Evolutionary conservation across 2,329 filamentous ascomycete genomes (phyloP), one percentile per base, ranked within the genome.

Genomic region (Ceratocystis alfenasii): DNA sequence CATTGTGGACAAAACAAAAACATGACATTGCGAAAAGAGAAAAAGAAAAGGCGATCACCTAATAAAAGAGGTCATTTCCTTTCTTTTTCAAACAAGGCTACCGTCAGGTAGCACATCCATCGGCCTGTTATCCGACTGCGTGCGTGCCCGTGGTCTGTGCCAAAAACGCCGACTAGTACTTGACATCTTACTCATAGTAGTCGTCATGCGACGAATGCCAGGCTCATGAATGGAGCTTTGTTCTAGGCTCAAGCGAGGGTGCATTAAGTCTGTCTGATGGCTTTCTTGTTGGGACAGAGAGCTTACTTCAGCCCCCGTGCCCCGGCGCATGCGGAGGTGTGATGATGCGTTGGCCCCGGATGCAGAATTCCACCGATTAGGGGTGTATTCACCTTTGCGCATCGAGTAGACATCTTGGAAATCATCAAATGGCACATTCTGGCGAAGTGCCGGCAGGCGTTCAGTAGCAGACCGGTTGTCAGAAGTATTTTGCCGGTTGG

Each of bases 391-490:
- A 17, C 57, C 65, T 45, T 66, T 65, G 50, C 66, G 66, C 66
- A 66, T 62, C 7, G 67, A 65, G 62, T 69, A 81, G 0, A 81
- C 77, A 64, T 80, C 76, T 65, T 77, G 74, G 73, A 78, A 78
- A 69, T 81, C 74, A 46, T 74, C 73, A 61, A 76, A 71, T 12
- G 69, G 63, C 59, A 63, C 62, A 12, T 67, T 25, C 25, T 67
- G 66, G 33, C 66, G 66, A n/a, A 67, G 63, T 17, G 60, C 65
- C 15, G 66, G 66, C 7, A 67, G 46, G n/a, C 66, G 66, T 48
- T 67, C 66, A 6, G 59, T 65, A n/a, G 63, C 41, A 22, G 63
- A 63, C 5, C 57, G 63, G 66, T 59, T 65, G 46, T 67, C 66
- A 6, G 63, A 50, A 17, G 33, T 17, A 12, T 33, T 46, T 36